Conservation (phyloP, 768 basidiomycete species). For the Tephrocybe sp. region DNA sequence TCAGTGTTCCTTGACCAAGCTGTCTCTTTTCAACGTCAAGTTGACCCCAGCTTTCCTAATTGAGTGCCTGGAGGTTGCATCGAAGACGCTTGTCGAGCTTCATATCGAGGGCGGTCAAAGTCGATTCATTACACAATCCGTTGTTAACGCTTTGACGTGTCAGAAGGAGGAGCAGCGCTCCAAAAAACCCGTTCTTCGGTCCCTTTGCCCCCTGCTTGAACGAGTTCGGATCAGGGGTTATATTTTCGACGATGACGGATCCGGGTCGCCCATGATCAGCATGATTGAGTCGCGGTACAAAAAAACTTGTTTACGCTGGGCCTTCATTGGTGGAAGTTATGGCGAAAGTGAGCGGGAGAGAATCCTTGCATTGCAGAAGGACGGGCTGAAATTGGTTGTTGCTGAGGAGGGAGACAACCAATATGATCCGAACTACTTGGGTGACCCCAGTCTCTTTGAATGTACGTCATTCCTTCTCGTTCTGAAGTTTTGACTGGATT, state of each 20-base stretch:
- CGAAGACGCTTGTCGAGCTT: slow-evolving; percentile 1
- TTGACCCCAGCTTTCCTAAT: neutral
- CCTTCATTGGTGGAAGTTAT: neutral
- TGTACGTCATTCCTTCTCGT: neutral
- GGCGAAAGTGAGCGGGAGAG: neutral
- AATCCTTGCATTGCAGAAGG: neutral
- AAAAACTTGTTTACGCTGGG: neutral
- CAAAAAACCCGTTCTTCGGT: neutral
- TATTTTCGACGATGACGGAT: neutral
- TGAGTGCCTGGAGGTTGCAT: neutral
- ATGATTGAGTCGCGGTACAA: slow-evolving; percentile 1
- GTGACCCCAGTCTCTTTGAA: neutral
- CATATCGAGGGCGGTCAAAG: slow-evolving; percentile 1
- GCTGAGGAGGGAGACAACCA: neutral
- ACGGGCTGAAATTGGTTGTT: neutral
- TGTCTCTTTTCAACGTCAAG: slow-evolving; percentile 3
- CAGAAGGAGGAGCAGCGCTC: neutral
- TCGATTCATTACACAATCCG: neutral
- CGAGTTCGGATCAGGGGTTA: neutral
- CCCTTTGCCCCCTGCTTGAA: neutral
- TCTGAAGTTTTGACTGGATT: no score
- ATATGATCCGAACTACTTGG: neutral
- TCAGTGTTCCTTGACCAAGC: neutral
- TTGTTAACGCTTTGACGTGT: neutral
- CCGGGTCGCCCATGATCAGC: neutral